Conservation (phyloP, 1,284 basidiomycete genomes). For the Papiliotrema laurentii region DNA sequence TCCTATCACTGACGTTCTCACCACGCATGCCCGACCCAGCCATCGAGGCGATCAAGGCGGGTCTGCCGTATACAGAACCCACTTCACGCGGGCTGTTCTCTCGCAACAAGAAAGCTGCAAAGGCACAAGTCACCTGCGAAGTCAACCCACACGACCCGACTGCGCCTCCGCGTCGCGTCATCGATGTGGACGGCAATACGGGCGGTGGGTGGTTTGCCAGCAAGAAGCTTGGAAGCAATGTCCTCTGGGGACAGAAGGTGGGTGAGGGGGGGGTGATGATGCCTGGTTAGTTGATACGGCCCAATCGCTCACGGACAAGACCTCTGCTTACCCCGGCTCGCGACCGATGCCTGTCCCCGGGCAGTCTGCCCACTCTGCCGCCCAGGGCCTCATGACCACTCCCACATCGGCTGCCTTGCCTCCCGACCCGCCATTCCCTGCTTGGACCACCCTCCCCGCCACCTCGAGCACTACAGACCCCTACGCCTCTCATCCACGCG, state of each 20-base stretch:
- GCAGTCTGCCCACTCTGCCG: constrained; percentile 7
- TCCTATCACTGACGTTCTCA: too few species aligned
- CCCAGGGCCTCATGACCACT: not conserved
- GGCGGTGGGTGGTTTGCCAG: not conserved
- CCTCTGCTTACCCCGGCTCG: not conserved
- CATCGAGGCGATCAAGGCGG: constrained; percentile 8
- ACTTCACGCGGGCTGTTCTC: not conserved
- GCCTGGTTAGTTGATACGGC: too few species aligned
- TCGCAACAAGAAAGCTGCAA: constrained; percentile 1
- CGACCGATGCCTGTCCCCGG: not conserved
- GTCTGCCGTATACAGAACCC: constrained; percentile 16
- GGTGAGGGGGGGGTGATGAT: too few species aligned
- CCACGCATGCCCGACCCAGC: constrained; percentile 10
- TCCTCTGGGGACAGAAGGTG: constrained; percentile 2
- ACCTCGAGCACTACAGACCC: not conserved
- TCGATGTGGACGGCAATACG: constrained; percentile 6
- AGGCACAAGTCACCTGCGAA: not conserved
- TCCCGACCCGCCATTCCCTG: not conserved
- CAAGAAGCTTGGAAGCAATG: not conserved
- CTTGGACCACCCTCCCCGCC: not conserved
- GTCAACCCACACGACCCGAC: constrained; percentile 5
- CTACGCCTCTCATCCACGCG: not conserved
- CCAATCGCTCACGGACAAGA: not conserved
- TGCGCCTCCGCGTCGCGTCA: constrained; percentile 5
- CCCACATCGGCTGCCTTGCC: not conserved